Percentiles rank a stretch among this genome's conserved stretches.
Evolutionary conservation across 2,329 filamentous ascomycete species (phyloP).

Genomic region (Tolypocladium inflatum): DNA sequence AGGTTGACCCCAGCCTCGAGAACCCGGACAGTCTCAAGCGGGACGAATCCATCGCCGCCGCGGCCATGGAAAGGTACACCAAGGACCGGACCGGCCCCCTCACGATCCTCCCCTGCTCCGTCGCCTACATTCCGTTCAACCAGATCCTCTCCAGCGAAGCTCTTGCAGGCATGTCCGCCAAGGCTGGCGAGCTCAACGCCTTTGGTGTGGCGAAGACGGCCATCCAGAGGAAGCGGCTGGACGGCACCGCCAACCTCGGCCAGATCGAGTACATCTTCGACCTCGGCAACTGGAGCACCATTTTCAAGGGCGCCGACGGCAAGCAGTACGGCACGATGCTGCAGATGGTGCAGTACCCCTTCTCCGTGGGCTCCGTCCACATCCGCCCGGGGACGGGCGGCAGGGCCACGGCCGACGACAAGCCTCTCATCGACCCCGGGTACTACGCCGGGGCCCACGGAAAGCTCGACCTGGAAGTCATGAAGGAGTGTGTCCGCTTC

Average conservation of each 20-base stretch:
- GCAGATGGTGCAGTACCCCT: constrained; percentile 42
- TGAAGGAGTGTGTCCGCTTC: constrained; percentile 31
- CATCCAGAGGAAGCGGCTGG: constrained; percentile 23
- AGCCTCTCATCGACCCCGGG: constrained; percentile 28
- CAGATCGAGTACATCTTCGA: constrained; percentile 41
- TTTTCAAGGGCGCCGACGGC: constrained; percentile 19
- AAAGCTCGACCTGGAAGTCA: constrained; percentile 29
- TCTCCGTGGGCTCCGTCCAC: constrained; percentile 37
- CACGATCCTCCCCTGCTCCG: constrained; percentile 28
- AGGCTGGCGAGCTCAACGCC: constrained; percentile 9
- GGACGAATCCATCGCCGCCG: constrained; percentile 16
- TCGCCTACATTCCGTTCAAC: constrained; percentile 31
- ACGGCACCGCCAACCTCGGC: constrained; percentile 21
- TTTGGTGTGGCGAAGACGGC: constrained; percentile 13
- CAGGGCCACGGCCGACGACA: constrained; percentile 11
- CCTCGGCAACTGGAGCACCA: constrained; percentile 34
- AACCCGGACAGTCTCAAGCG: constrained; percentile 29
- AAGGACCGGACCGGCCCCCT: constrained; percentile 21
- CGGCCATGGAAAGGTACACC: constrained; percentile 23
- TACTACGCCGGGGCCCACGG: constrained; percentile 31
- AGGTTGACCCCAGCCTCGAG: constrained; percentile 30
- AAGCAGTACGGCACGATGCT: constrained; percentile 39
- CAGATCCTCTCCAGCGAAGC: constrained; percentile 17
- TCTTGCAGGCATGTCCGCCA: constrained; percentile 12
- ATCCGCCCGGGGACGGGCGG: constrained; percentile 16